Percentiles rank a stretch among this genome's conserved stretches.
These are phyloP conservation scores for Pontederia paniculata DNA, from an alignment of 176 grass and related monocot species.

Conservation along the genomic window DNA sequence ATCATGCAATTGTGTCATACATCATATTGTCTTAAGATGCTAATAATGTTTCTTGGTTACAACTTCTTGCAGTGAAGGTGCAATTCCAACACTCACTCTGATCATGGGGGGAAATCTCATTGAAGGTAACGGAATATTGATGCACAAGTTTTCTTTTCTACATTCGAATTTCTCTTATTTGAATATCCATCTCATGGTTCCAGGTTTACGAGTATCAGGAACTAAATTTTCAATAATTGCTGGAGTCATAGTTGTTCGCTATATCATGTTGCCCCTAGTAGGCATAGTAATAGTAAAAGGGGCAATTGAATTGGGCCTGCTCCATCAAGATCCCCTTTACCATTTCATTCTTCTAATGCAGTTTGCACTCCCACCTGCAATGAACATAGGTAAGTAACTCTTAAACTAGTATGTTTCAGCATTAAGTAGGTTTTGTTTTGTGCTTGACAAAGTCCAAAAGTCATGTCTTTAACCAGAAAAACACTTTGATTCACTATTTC, in stretches of 20 bases:
- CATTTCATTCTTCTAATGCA: constrained; percentile 86
- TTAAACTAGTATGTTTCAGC: background rate
- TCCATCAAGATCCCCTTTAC: constrained; percentile 58
- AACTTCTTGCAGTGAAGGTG: constrained; percentile 47
- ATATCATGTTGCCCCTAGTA: constrained; percentile 44
- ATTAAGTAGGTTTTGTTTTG: background rate
- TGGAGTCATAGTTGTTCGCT: constrained; percentile 48
- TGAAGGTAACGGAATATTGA: constrained; percentile 31
- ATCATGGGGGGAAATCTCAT: constrained; percentile 95
- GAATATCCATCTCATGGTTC: background rate
- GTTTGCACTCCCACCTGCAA: constrained; percentile 64
- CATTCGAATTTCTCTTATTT: background rate
- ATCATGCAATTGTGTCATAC: background rate
- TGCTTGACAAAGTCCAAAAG: no score
- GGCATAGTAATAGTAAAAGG: constrained; percentile 50
- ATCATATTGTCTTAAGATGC: background rate
- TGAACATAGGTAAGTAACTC: constrained; percentile 60
- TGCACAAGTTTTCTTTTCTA: background rate
- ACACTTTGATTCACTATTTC: background rate
- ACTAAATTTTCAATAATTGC: constrained; percentile 39
- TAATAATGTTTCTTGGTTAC: no score
- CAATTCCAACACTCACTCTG: constrained; percentile 62
- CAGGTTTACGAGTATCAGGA: constrained; percentile 45
- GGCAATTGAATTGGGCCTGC: constrained; percentile 38
- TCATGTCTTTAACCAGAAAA: background rate